These are phyloP conservation scores for Pseudozyma sp. DNA, from an alignment of 1,284 basidiomycete species.

Conservation along the genomic window DNA sequence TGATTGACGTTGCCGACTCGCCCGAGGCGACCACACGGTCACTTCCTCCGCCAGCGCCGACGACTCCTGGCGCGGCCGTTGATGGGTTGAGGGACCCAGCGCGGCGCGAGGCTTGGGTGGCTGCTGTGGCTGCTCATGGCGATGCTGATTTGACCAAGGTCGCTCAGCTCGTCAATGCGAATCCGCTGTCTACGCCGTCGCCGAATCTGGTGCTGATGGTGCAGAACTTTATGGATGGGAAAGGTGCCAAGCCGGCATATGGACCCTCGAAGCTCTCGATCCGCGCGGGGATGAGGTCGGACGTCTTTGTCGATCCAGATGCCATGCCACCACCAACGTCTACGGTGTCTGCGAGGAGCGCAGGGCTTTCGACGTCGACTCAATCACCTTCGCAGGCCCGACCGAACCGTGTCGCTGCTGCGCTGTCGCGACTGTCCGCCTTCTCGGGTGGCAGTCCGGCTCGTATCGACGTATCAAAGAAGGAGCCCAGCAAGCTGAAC, in stretches of 20 bases:
- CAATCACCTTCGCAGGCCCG: constrained; percentile 10
- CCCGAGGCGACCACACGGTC: constrained; percentile 2
- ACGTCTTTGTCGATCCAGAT: constrained; percentile 29
- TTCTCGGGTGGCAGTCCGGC: constrained; percentile 28
- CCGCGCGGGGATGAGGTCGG: constrained; percentile 10
- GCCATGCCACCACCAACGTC: constrained; percentile 20
- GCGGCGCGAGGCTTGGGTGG: constrained; percentile 17
- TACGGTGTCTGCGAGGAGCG: not conserved
- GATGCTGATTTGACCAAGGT: constrained; percentile 33
- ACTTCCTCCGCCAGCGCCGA: constrained; percentile 10
- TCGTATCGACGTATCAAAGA: constrained; percentile 17
- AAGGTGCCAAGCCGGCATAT: constrained; percentile 10
- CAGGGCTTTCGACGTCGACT: constrained; percentile 1
- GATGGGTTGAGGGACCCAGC: constrained; percentile 8
- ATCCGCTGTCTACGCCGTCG: constrained; percentile 24
- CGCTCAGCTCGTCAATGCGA: constrained; percentile 21
- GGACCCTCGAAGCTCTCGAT: constrained; percentile 27
- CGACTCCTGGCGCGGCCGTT: constrained; percentile 9
- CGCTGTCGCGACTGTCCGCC: constrained; percentile 30
- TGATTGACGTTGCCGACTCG: constrained; percentile 28
- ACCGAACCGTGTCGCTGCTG: constrained; percentile 22
- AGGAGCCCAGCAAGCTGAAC: constrained; percentile 29
- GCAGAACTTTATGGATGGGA: constrained; percentile 27
- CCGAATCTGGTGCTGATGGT: constrained; percentile 25
- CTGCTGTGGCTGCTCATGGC: constrained; percentile 6